phyloP scores from a whole-genome alignment of 2,329 filamentous ascomycete genomes.

The Scedosporium apiospermum region DNA sequence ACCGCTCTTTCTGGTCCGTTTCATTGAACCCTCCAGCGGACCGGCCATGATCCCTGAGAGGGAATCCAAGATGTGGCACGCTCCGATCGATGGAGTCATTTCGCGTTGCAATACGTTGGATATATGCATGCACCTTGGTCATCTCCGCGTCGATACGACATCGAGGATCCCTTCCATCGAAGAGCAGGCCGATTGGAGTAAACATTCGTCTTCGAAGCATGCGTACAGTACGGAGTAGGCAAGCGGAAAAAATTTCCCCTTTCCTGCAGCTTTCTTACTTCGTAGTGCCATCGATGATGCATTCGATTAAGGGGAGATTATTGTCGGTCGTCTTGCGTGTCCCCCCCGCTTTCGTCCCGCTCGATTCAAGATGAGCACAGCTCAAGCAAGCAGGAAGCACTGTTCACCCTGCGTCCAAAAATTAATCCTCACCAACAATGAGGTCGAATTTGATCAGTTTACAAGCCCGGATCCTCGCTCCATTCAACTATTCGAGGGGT shows the following conservation, averaged over 20 bases:
- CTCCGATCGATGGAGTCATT: background rate
- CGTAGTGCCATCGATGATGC: background rate
- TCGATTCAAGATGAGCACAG: background rate
- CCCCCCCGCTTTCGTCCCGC: background rate
- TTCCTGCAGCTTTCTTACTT: background rate
- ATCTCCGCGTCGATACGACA: background rate
- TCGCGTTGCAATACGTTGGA: background rate
- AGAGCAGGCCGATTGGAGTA: too few relatives aligned
- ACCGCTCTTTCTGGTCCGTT: too few relatives aligned
- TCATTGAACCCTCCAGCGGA: background rate
- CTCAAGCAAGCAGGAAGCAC: background rate
- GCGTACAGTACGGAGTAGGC: too few relatives aligned
- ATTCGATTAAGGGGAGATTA: background rate
- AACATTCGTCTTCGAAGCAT: too few relatives aligned
- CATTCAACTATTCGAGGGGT: background rate
- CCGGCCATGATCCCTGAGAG: background rate
- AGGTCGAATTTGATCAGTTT: background rate
- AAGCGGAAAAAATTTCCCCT: background rate
- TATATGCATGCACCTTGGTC: background rate
- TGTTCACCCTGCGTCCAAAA: background rate
- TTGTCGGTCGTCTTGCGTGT: background rate
- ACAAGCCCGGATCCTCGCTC: background rate
- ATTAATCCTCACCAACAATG: background rate
- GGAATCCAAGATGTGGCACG: background rate
- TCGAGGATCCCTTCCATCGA: too few relatives aligned